A percentile compares a stretch with the other conserved stretches of the same genome.
These are phyloP conservation scores for Rhodotorula sp. DNA, from an alignment of 1,284 basidiomycete genomes.

Conservation along the genomic window DNA sequence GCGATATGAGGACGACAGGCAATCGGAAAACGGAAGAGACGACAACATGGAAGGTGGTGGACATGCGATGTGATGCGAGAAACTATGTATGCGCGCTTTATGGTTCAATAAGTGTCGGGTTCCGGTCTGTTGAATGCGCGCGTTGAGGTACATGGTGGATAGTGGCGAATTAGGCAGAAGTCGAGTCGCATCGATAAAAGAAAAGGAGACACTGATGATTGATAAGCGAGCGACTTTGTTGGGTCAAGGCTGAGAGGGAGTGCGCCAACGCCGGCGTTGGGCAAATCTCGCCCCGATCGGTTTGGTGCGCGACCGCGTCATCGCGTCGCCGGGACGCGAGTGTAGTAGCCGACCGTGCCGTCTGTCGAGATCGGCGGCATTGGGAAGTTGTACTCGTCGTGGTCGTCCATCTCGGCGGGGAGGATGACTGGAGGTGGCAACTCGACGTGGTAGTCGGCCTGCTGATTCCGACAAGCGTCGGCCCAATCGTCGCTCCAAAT, in stretches of 20 bases:
- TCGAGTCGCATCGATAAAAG: neutral
- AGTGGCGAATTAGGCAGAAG: neutral
- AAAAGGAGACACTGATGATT: too few relatives aligned
- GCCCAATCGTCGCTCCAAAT: constrained; percentile 38
- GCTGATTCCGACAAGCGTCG: constrained; percentile 24
- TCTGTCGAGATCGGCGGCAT: constrained; percentile 2
- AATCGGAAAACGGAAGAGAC: neutral
- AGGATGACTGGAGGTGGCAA: constrained; percentile 32
- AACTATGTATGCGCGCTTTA: neutral
- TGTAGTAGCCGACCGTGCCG: constrained; percentile 16
- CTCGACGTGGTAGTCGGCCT: constrained; percentile 24
- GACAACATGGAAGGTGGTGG: neutral
- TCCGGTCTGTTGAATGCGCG: neutral
- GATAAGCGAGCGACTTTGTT: too few relatives aligned
- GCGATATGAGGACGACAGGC: neutral
- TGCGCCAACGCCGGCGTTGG: neutral
- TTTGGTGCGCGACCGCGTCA: neutral
- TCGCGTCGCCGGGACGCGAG: constrained; percentile 3
- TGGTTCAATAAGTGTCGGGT: neutral
- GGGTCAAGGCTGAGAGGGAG: too few relatives aligned
- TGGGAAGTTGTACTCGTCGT: constrained; percentile 21
- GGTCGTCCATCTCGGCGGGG: constrained; percentile 18
- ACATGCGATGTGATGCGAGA: neutral
- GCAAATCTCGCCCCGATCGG: too few relatives aligned
- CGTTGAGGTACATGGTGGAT: neutral